Base-by-base conservation (phyloP, 164 flowering plant species). In the Aristolochia contorta region DNA sequence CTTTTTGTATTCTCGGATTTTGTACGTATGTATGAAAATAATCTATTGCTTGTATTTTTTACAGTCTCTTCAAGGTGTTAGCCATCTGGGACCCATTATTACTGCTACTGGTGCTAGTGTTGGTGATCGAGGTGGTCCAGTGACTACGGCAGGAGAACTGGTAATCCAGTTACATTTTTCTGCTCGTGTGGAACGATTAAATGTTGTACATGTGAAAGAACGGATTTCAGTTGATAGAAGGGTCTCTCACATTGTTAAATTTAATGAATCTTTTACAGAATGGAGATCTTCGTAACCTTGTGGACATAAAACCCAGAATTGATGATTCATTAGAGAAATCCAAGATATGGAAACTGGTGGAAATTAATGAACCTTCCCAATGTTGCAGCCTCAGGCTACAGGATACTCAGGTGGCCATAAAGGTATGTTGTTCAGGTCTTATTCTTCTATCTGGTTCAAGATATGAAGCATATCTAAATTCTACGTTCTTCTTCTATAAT, bases 281-380 rank as follows among this genome's bases (percentile, higher is more conserved):
- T 74, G 87, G 93, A 21, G 93, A 84, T 53, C 58, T 77, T 12
- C 61, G 92, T 59, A 82, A 54, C 62, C 37, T 82, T 79, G 84
- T 62, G 20, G 92, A 86, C 71, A 78, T 82, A 60, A 86, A 86
- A 67, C 84, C 93, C 49, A 77, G 83, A 71, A 56, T 86, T 54
- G 93, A 84, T 63, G 93, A 86, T 67, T 56, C 73, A 16, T 72
- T 78, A 69, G 93, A 86, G 56, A 86, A 86, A 67, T 78, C 93
- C 19, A 86, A 84, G 77, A 74, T 84, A 56, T 86, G 89, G 93
- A 84, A 86, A 74, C 84, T 86, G 51, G 76, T 84, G 47, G 93
- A 86, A 69, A 79, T 86, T 49, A 82, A 56, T 65, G 93, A 84
- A 64, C 79, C 74, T 7, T 72, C 82, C 27, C 89, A 86, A 25